These are phyloP conservation scores for Balansia obtecta DNA, from an alignment of 2,329 filamentous ascomycete genomes.

Conservation along the genomic window DNA sequence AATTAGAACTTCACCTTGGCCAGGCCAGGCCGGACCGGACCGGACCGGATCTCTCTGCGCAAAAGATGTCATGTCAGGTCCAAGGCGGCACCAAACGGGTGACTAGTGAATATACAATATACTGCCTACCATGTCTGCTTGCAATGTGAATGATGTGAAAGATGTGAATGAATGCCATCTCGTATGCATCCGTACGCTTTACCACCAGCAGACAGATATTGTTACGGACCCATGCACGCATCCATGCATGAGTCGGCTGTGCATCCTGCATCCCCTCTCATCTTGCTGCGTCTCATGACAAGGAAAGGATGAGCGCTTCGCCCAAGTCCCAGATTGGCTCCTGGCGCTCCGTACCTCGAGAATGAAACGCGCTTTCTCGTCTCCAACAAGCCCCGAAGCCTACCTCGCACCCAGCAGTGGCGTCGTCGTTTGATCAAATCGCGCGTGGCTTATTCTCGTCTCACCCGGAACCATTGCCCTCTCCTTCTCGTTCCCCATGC, in stretches of 20 bases:
- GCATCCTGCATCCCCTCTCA: not conserved
- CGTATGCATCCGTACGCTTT: too few species aligned
- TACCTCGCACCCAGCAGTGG: not conserved
- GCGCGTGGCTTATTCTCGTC: not conserved
- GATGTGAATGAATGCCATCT: too few species aligned
- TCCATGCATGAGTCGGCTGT: not conserved
- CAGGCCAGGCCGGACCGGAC: too few species aligned
- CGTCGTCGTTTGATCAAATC: not conserved
- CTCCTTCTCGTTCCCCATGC: not conserved
- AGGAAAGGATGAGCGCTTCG: not conserved
- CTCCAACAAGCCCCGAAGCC: not conserved
- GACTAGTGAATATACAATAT: too few species aligned
- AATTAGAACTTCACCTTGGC: too few species aligned
- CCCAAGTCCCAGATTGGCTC: not conserved
- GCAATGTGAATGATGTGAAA: too few species aligned
- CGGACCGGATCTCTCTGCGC: too few species aligned
- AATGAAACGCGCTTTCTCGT: not conserved
- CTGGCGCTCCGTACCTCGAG: not conserved
- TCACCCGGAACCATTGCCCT: not conserved
- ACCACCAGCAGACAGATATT: not conserved
- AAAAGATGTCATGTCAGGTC: too few species aligned
- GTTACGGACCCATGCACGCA: not conserved
- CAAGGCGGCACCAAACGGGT: too few species aligned
- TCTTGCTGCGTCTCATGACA: not conserved
- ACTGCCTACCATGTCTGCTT: too few species aligned